phyloP scores from a whole-genome alignment of 2,329 filamentous ascomycete genomes.

The Calonectria pseudoreteaudii region DNA sequence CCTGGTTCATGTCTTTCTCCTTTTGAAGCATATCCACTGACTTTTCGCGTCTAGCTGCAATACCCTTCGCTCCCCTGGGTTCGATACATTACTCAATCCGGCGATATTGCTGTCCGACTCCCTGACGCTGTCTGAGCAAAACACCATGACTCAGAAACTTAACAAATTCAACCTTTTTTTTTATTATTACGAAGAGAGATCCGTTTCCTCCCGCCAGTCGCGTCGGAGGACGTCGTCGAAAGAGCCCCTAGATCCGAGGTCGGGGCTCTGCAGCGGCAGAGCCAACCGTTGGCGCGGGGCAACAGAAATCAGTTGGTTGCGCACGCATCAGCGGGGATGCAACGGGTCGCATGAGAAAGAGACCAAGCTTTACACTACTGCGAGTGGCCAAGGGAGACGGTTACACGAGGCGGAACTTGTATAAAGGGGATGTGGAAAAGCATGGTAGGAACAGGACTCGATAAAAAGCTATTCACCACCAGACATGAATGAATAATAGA shows the following conservation, averaged over 20 bases:
- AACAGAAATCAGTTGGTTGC: slow-evolving; percentile 7
- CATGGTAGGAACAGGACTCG: slow-evolving; percentile 22
- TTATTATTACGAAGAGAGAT: slow-evolving; percentile 22
- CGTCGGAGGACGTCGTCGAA: slow-evolving; percentile 4
- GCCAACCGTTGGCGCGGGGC: not conserved
- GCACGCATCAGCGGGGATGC: not conserved
- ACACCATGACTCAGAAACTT: slow-evolving; percentile 1
- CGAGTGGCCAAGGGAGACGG: slow-evolving; percentile 28
- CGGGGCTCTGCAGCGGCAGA: not conserved
- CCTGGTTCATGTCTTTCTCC: not conserved
- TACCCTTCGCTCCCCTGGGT: slow-evolving; percentile 98
- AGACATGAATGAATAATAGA: slow-evolving; percentile 43
- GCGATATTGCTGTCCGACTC: slow-evolving; percentile 93
- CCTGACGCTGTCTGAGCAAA: slow-evolving; percentile 81
- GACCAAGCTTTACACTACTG: slow-evolving; percentile 9
- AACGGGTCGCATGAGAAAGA: slow-evolving; percentile 18
- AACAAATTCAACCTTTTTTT: slow-evolving; percentile 4
- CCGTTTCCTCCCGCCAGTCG: slow-evolving; percentile 10
- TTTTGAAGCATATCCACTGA: slow-evolving; percentile 13
- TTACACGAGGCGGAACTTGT: slow-evolving; percentile 31
- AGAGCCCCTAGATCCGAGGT: slow-evolving; percentile 4
- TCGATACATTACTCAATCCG: slow-evolving; percentile 97
- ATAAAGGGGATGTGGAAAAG: slow-evolving; percentile 22
- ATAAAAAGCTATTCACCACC: slow-evolving; percentile 30
- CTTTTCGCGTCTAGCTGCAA: slow-evolving; percentile 75